Conservation (phyloP, 1,284 basidiomycete species). For the Schizopora paradoxa region DNA sequence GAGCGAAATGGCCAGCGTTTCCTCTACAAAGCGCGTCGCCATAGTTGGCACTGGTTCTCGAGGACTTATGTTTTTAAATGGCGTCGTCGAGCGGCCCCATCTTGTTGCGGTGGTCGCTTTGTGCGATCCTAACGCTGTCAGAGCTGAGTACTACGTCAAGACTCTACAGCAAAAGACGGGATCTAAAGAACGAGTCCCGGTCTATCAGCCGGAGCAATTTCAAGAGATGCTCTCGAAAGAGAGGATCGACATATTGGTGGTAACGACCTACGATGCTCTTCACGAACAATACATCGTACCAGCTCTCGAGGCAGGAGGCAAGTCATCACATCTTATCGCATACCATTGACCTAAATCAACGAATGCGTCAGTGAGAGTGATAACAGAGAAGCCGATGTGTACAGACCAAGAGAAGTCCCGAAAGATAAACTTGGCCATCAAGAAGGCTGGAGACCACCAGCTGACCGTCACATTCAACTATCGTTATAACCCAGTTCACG, state of each 20-base stretch:
- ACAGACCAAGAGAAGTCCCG: slow-evolving; percentile 46
- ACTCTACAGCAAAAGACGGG: slow-evolving; percentile 34
- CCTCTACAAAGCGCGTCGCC: slow-evolving; percentile 28
- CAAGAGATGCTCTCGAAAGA: slow-evolving; percentile 43
- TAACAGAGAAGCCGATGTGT: slow-evolving; percentile 55
- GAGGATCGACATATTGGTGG: slow-evolving; percentile 43
- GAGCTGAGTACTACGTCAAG: slow-evolving; percentile 41
- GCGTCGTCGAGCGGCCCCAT: slow-evolving; percentile 35
- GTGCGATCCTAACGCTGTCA: slow-evolving; percentile 44
- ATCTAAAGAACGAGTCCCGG: slow-evolving; percentile 32
- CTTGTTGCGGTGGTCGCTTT: slow-evolving; percentile 38
- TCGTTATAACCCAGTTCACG: slow-evolving; percentile 50
- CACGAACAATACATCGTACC: slow-evolving; percentile 47
- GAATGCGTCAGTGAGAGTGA: slow-evolving; percentile 31
- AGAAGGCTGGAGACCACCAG: slow-evolving; percentile 37
- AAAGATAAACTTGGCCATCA: slow-evolving; percentile 40
- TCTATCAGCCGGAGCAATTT: slow-evolving; percentile 41
- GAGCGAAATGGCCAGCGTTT: no score
- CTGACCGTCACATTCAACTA: slow-evolving; percentile 43
- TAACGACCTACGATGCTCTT: slow-evolving; percentile 48
- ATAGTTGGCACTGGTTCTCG: slow-evolving; percentile 39
- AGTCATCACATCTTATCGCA: slow-evolving; percentile 11
- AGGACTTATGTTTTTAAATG: slow-evolving; percentile 40
- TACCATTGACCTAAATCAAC: background rate
- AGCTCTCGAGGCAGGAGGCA: slow-evolving; percentile 36